Evolutionary conservation across 345 rosid species (phyloP), one percentile per base, ranked within the genome.

Genomic region (Microthlaspi erraticum): DNA sequence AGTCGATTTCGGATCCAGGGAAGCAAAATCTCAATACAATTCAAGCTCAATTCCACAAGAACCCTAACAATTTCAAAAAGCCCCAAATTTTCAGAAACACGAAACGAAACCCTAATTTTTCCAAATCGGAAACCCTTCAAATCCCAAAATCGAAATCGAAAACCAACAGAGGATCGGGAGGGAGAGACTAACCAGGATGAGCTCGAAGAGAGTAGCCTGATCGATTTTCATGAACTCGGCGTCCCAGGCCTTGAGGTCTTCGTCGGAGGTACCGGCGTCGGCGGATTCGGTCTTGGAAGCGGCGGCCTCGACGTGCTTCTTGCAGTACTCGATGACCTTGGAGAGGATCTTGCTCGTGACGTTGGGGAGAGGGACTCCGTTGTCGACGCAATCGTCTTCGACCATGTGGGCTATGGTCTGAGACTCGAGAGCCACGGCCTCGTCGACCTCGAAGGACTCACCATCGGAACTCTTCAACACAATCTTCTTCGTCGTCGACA

Each of bases 261-360:
- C 89, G 5, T 83, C 93, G 23, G 64, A 49, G 2, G 83, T 16
- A n/a, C 1, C 44, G 13, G 57, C 80, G 1, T 36, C 84, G 41
- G 10, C 79, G 65, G 77, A 73, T 2, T 75, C 70, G 68, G 10
- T 61, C 78, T 68, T 75, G 12, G 78, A 20, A 10, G 72, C 80
- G 5, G 68, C 57, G 41, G 80, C 59, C 18, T 86, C 90, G 3
- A 81, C 93, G 76, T 89, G 98, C 45, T 82, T 89, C 78, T 77
- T 85, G 81, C 88, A 83, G 73, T 92, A 92, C 82, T 89, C 96
- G 58, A 89, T 83, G 19, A 92, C 88, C 86, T 79, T 86, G 2
- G 92, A 78, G 12, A 92, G 83, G 86, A 89, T 86, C 91, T 85
- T 78, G 80, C 90, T 75, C 3, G 83, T 80, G 26, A 92, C 98